Percentiles rank a stretch among this genome's conserved stretches.
Evolutionary conservation across 2,329 filamentous ascomycete species (phyloP).

Genomic region (Trichoderma koningiopsis): DNA sequence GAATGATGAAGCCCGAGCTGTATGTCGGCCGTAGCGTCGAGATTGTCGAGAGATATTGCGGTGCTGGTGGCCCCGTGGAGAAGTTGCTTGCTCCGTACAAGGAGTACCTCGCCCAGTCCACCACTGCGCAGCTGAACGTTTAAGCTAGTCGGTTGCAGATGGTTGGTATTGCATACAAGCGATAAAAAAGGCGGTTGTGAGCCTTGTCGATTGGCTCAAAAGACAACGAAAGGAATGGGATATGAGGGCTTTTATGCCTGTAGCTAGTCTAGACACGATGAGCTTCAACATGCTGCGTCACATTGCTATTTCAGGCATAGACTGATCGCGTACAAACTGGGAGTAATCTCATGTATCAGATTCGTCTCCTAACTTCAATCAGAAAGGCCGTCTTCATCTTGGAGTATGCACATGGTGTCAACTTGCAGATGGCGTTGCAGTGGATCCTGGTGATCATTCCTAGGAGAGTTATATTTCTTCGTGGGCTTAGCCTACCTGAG

Average conservation of each 20-base stretch:
- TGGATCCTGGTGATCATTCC: no score
- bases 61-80: constrained; percentile 43
- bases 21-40: constrained; percentile 49
- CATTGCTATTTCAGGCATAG: background rate
- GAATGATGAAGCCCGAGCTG: constrained; percentile 63
- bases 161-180: background rate
- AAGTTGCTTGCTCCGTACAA: constrained; percentile 38
- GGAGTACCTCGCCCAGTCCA: background rate
- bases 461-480: no score
- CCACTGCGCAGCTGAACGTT: constrained; percentile 23
- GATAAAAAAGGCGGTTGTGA: background rate
- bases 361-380: background rate
- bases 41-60: constrained; percentile 51
- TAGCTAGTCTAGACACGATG: background rate
- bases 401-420: background rate
- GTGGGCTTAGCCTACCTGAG: no score
- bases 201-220: background rate
- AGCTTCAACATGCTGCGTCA: background rate
- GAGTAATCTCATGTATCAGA: background rate
- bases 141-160: background rate
- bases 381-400: background rate
- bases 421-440: background rate
- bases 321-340: background rate
- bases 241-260: background rate
- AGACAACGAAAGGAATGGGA: background rate